These are phyloP conservation scores for Physocladia obscura DNA, from an alignment of 192 early-diverging fungal species.

Conservation along the genomic window DNA sequence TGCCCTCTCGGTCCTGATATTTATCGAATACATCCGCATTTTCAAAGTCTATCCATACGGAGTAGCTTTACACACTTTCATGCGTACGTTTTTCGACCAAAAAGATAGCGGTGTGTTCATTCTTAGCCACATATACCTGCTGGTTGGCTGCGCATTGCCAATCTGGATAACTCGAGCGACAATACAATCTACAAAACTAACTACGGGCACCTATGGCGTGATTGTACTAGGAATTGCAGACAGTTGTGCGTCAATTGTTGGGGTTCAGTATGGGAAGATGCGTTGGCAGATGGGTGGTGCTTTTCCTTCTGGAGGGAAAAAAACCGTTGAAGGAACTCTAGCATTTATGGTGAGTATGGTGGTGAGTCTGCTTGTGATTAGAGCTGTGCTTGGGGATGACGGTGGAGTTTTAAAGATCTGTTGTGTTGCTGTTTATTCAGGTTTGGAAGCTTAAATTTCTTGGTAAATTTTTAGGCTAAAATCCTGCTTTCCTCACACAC, in stretches of 20 bases:
- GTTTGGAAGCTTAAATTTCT: neutral
- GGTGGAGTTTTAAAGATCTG: neutral
- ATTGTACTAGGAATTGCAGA: slow-evolving; percentile 89
- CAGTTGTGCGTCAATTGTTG: slow-evolving; percentile 81
- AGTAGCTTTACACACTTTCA: slow-evolving; percentile 64
- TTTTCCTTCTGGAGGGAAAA: slow-evolving; percentile 28
- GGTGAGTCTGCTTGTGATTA: slow-evolving; percentile 3
- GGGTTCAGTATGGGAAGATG: slow-evolving; percentile 67
- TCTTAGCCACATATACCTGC: slow-evolving; percentile 83
- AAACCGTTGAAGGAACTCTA: slow-evolving; percentile 84
- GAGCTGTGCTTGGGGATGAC: neutral
- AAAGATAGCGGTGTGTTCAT: slow-evolving; percentile 82
- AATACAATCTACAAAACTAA: neutral
- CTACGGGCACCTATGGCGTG: slow-evolving; percentile 66
- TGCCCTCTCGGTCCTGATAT: slow-evolving; percentile 69
- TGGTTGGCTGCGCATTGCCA: slow-evolving; percentile 86
- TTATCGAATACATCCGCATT: slow-evolving; percentile 78
- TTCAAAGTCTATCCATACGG: slow-evolving; percentile 71
- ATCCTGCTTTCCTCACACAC: too few relatives aligned
- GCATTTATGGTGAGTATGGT: slow-evolving; percentile 76
- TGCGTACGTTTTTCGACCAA: slow-evolving; percentile 79
- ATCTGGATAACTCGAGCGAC: slow-evolving; percentile 74
- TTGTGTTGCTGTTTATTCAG: neutral
- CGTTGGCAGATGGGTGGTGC: slow-evolving; percentile 69
- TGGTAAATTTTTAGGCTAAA: slow-evolving; percentile 15